Evolutionary conservation across 2,329 filamentous ascomycete genomes (phyloP), one percentile per base, ranked within the genome.

Genomic region (Apiospora marii): DNA sequence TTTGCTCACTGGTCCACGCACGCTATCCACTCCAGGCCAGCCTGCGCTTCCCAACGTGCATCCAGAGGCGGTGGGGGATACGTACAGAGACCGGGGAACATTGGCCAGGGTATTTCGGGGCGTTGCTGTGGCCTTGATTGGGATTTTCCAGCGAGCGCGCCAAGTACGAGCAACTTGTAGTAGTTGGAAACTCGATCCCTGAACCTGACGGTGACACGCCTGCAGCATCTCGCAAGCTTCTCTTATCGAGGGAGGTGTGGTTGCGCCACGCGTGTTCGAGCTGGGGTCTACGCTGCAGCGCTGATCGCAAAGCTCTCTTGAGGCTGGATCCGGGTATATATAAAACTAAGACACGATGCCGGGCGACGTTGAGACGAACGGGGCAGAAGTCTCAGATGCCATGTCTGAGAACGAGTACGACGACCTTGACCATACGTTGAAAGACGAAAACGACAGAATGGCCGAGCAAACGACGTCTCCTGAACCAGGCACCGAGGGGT

Each of bases 361-460:
- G 79, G 85, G 87, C 81, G 85, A 88, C 75, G 83, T 86, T 79
- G 87, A 88, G 73, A 83, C 86, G 78, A 85, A 85, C 81, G 85
- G 85, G 79, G 83, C 84, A 80, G 88, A 90, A 77, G 85, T 88
- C 81, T 90, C 88, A 81, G 88, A 88, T 84, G 84, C 83, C 76
- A 84, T 88, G 85, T 90, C 89, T 80, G 89, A 90, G 78, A 88
- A 87, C 81, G 88, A 89, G 76, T 85, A 86, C 81, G 84, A 87
- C 80, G 84, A 85, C 71, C 76, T 76, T 76, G 86, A 87, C 71
- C 81, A 82, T 71, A 79, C 79, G 72, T 77, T 81, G 72, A 87
- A 85, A 78, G 80, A 81, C 73, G 81, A 86, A 77, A 84, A 87
- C 82, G 86, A 87, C 75, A 89, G 84, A 76, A 89, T 89, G 87